Base-by-base conservation (phyloP, 2,329 filamentous ascomycete species). In the Penicillium palitans region DNA sequence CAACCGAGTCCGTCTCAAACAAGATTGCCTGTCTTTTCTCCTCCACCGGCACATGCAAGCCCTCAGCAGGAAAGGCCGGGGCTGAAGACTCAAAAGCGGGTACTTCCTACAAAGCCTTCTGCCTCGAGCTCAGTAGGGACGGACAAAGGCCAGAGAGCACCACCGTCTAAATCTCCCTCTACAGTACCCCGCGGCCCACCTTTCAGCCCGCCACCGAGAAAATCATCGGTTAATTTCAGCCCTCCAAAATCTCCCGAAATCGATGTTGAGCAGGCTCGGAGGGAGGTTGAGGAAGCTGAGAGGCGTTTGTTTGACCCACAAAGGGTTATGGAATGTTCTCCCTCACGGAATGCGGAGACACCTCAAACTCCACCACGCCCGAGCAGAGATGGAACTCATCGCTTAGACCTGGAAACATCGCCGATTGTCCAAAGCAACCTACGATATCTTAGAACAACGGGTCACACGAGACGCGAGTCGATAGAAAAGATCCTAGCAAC, bases 381-480 rank as follows among this genome's bases (percentile, higher is more conserved):
- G 1, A 91, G 87, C 66, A 81, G 89, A 71, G 85, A 90, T 67
- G 87, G 87, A 25, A 87, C 87, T 0, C 83, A 84, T 6, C 81
- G 85, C 58, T 78, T 91, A 47, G 82, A 85, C 31, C 77, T 79
- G 56, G 75, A 79, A 13, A 76, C 80, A 13, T 82, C 81, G 0
- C 81, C 83, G 6, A 73, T 86, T 15, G 80, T 86, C 17, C 81
- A 83, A 59, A 86, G 83, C 65, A 84, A 85, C 60, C 74, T 86
- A 59, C 71, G 77, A 3, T 76, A 74, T 44, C 72, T 83, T 24
- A 78, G 78, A 27, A 76, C 78, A 17, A 75, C 74, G 9, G 75
- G 78, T 15, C 82, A 85, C 66, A 81, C 76, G 64, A 77, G 82
- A 42, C 81, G 78, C 41, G 76, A 76, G 10, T 85, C 83, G 10